phyloP scores from a whole-genome alignment of 306 rosid species.

The Begonia fuchsioides region DNA sequence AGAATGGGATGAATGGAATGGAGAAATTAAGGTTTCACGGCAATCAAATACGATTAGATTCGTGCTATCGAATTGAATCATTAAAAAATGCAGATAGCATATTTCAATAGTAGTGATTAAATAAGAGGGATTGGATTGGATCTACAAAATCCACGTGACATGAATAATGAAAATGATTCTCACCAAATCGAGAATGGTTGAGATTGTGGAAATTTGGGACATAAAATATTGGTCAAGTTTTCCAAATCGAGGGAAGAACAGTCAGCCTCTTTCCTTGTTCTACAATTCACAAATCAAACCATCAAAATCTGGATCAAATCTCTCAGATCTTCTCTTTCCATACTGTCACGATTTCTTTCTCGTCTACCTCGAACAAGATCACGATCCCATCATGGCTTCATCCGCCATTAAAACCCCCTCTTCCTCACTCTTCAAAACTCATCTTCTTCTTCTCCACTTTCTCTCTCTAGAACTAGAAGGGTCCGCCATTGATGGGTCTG shows the following conservation, averaged over 20 bases:
- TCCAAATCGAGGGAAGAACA: neutral
- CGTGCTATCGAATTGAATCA: no score
- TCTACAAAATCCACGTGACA: no score
- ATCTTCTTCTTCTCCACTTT: neutral
- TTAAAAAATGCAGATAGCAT: no score
- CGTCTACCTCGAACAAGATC: conserved; percentile 10
- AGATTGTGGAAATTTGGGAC: no score
- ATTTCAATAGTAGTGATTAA: no score
- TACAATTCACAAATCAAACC: conserved; percentile 42
- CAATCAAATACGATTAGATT: no score
- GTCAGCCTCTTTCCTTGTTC: conserved; percentile 35
- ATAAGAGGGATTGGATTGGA: no score
- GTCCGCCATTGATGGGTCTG: conserved; percentile 31
- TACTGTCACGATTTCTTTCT: conserved; percentile 15
- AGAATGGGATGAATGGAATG: no score
- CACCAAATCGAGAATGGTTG: no score
- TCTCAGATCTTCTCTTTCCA: conserved; percentile 57
- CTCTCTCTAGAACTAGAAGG: neutral
- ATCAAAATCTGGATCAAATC: conserved; percentile 49
- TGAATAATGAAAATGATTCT: no score
- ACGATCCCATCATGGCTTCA: neutral
- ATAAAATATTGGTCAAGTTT: no score
- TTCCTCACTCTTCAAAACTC: neutral
- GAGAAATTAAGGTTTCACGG: no score
- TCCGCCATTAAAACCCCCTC: neutral